Percentiles rank a stretch among this genome's conserved stretches.
Evolutionary conservation across 345 rosid genomes (phyloP).

Genomic region (Gossypium longicalyx): DNA sequence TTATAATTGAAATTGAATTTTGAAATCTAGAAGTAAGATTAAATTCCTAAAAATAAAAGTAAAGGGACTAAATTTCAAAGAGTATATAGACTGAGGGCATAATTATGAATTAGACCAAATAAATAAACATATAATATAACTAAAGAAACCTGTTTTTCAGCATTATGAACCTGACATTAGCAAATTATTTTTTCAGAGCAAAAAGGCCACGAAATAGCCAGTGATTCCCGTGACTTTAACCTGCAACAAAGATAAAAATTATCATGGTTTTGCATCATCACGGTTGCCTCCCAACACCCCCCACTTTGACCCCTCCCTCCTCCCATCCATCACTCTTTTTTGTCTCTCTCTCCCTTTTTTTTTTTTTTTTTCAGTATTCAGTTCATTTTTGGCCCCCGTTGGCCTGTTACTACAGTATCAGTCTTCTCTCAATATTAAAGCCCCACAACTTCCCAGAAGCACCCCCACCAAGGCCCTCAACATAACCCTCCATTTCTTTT

Average conservation of each 20-base stretch:
- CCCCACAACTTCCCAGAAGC: slow-evolving; percentile 5
- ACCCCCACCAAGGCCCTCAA: neutral
- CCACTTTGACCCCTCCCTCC: neutral
- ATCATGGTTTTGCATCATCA: slow-evolving; percentile 27
- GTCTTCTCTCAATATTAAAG: slow-evolving; percentile 1
- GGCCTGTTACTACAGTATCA: neutral
- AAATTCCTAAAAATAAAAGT: no score
- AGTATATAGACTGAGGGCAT: no score
- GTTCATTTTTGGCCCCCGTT: neutral
- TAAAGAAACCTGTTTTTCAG: neutral
- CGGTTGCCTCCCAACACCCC: neutral
- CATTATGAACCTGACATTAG: no score
- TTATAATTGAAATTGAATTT: no score
- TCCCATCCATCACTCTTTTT: slow-evolving; percentile 7
- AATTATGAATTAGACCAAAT: neutral
- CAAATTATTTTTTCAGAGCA: no score
- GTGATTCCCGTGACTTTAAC: slow-evolving; percentile 32
- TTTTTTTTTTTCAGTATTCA: neutral
- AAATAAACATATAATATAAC: neutral
- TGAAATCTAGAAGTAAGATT: no score
- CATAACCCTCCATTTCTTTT: neutral
- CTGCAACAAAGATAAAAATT: slow-evolving; percentile 19
- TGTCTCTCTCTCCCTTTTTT: neutral
- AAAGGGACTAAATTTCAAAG: no score
- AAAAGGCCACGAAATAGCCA: neutral